Percentiles rank a stretch among this genome's conserved stretches.
Evolutionary conservation across 2,329 filamentous ascomycete genomes (phyloP).

Genomic region (Xylariaceae sp.): DNA sequence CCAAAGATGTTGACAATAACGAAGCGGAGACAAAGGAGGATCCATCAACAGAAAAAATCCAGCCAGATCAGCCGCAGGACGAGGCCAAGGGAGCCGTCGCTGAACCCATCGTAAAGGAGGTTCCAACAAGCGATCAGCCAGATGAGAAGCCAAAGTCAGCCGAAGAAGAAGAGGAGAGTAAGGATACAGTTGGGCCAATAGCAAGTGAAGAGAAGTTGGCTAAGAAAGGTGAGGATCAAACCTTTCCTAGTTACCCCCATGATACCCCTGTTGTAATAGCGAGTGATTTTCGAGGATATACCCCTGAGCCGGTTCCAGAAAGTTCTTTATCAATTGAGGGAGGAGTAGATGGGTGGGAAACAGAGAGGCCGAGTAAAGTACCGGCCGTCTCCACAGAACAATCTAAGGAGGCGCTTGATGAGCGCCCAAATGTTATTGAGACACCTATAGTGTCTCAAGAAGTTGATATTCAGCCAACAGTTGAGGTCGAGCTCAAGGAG

Average conservation of each 20-base stretch:
- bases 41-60: neutral
- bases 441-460: neutral
- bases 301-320: slow-evolving; percentile 28
- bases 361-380: slow-evolving; percentile 5
- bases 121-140: neutral
- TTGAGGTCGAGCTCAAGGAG: neutral
- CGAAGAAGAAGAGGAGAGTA: slow-evolving; percentile 42
- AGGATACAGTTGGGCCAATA: slow-evolving; percentile 45
- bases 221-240: slow-evolving; percentile 49
- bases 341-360: neutral
- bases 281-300: slow-evolving; percentile 29
- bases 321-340: slow-evolving; percentile 15
- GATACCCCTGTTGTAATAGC: slow-evolving; percentile 42
- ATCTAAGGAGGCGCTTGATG: neutral
- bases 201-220: slow-evolving; percentile 38
- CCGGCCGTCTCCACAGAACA: neutral
- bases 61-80: slow-evolving; percentile 7
- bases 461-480: slow-evolving; percentile 2
- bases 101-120: neutral
- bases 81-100: neutral
- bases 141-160: slow-evolving; percentile 7
- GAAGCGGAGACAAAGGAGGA: slow-evolving; percentile 8
- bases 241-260: slow-evolving; percentile 30
- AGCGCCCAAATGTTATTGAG: neutral
- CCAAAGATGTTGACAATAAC: neutral